A percentile compares a stretch with the other conserved stretches of the same genome.
phyloP scores from a whole-genome alignment of 2,329 filamentous ascomycete species.

The Ophiostoma perfectum region DNA sequence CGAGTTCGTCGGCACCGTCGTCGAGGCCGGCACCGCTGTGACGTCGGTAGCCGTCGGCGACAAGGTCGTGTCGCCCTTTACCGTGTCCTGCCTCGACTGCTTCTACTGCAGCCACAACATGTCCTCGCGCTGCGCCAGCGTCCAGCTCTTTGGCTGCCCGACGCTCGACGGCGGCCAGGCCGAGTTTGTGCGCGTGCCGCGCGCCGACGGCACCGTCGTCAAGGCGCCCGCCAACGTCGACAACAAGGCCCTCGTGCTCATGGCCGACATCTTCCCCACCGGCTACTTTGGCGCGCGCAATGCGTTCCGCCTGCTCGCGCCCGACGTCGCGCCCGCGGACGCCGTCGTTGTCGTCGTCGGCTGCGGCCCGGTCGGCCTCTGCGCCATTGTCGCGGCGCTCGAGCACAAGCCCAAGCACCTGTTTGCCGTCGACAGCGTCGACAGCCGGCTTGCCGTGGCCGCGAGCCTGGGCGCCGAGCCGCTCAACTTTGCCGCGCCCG shows the following conservation, averaged over 20 bases:
- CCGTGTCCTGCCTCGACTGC: constrained; percentile 69
- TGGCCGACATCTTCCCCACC: constrained; percentile 90
- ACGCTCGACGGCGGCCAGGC: constrained; percentile 73
- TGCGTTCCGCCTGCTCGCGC: constrained; percentile 59
- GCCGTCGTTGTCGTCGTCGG: constrained; percentile 75
- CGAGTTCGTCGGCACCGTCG: constrained; percentile 76
- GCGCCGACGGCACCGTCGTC: constrained; percentile 75
- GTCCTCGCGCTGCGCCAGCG: constrained; percentile 70
- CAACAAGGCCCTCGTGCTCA: constrained; percentile 71
- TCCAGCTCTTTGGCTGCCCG: constrained; percentile 63
- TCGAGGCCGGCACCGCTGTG: constrained; percentile 62
- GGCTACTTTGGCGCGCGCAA: constrained; percentile 80
- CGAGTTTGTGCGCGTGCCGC: constrained; percentile 73
- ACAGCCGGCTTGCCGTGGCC: constrained; percentile 68
- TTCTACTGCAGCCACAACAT: constrained; percentile 78
- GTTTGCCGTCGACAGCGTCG: constrained; percentile 73
- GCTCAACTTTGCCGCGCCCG: constrained; percentile 68
- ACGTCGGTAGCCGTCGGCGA: constrained; percentile 67
- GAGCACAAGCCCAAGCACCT: constrained; percentile 69
- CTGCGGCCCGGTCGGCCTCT: constrained; percentile 80
- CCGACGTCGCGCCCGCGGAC: constrained; percentile 52
- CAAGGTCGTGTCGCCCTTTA: constrained; percentile 77
- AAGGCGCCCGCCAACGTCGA: constrained; percentile 66
- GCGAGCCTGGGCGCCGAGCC: constrained; percentile 71
- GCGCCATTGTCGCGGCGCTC: constrained; percentile 72